Evolutionary conservation across 108 stramenopile genomes (phyloP).

Genomic region (Phaeodactylum tricornutum): DNA sequence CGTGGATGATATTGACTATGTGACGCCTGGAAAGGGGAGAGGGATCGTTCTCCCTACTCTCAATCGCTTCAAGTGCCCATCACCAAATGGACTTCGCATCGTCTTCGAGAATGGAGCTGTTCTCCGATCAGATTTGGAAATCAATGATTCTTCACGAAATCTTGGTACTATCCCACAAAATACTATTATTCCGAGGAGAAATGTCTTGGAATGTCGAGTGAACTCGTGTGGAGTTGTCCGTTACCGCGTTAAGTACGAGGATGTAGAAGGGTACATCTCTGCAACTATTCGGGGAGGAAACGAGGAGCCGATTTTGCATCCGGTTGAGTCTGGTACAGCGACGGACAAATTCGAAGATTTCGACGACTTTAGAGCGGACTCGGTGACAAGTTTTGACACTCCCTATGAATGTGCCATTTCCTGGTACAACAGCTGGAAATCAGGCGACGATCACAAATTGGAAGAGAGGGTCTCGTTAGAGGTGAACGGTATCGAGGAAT

Average conservation of each 20-base stretch:
- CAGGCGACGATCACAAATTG: neutral
- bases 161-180: conserved; percentile 58
- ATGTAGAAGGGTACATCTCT: conserved; percentile 80
- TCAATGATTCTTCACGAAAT: conserved; percentile 62
- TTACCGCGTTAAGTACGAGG: conserved; percentile 54
- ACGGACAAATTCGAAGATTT: conserved; percentile 13
- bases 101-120: conserved; percentile 72
- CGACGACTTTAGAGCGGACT: neutral
- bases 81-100: conserved; percentile 54
- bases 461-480: no score
- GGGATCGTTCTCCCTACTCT: conserved; percentile 44
- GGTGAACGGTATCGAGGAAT: conserved; percentile 27
- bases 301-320: conserved; percentile 78
- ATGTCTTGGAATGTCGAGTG: conserved; percentile 71
- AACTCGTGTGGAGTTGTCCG: conserved; percentile 86
- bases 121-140: conserved; percentile 72
- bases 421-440: conserved; percentile 35
- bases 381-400: conserved; percentile 11
- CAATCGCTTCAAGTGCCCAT: conserved; percentile 43
- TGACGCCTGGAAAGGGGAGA: conserved; percentile 34
- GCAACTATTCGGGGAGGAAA: conserved; percentile 77
- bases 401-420: conserved; percentile 53
- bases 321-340: conserved; percentile 12
- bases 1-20: conserved; percentile 65
- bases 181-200: conserved; percentile 39